Base-by-base conservation (phyloP, 2,329 filamentous ascomycete species). In the Talaromyces marneffei region DNA sequence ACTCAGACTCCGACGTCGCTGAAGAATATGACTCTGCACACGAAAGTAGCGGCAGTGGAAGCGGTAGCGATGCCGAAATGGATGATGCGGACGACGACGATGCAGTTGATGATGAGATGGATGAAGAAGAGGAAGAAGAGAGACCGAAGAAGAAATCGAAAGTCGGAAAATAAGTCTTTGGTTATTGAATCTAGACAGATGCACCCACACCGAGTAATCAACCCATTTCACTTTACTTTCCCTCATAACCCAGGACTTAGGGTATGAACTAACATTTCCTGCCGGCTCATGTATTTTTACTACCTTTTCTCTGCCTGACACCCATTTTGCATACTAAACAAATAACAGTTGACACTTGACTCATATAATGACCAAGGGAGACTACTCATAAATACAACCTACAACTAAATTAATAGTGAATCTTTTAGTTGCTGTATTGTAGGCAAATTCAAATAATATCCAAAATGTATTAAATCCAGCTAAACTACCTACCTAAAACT, bases 21-120 rank as follows among this genome's bases (percentile, higher is more conserved):
- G 94, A 99, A 76, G 95, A 99, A 73, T 99, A 86, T 68, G 94
- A 99, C 76, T 93, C 90, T 58, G 88, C 85, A 50, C 93, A 97
- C 72, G 91, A 96, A 72, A 96, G 91, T 72, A 90, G 86, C 56
- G 91, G 89, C 12, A 87, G 83, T 18, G 87, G 82, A 60, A 87
- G 85, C 67, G 87, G 84, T 64, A 84, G 83, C 46, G 87, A 87
- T 56, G 85, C 80, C 67, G 85, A 79, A 46, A 87, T 83, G 74
- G 83, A 78, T 33, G 82, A 82, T 65, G 76, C 71, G 4, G 70
- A 68, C 2, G 75, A 71, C 35, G 70, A 68, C 40, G 76, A 68
- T 20, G 74, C 71, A 14, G 73, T 65, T 14, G 75, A 75, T 60
- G 76, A 74, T 57, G 79, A 74, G 7, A 40, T 55, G 35, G 75